Evolutionary conservation across 2,329 filamentous ascomycete genomes (phyloP), one percentile per base, ranked within the genome.

Genomic region (Xylaria sp.): DNA sequence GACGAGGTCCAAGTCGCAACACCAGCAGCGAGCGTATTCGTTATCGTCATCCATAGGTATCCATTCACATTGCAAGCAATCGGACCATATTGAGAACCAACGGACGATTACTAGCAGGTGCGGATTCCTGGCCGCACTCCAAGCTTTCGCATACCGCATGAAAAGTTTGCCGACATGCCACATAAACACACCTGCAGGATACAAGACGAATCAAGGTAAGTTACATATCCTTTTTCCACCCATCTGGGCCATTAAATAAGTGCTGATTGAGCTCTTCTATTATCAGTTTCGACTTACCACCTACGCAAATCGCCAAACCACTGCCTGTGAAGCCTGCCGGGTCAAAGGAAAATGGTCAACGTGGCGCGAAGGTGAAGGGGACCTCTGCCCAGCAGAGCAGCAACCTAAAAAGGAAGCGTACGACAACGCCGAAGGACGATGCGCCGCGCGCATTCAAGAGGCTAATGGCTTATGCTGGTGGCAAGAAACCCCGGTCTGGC

Each of bases 391-490:
- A 74, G 67, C 79, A 74, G 51, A 79, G 73, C 76, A 88, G 82
- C 76, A 85, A 80, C 78, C 70, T 76, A 59, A 86, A 86, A 74
- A 83, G 82, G 82, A 90, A 85, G 81, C 78, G 81, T 68, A 79
- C 78, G 41, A 76, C 72, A 54, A 75, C 79, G 60, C 80, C 79
- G 37, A 84, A 87, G 48, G 90, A 97, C 79, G 96, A 98, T 81
- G 94, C 92, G 1, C 96, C 96, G 0, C 92, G 93, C 74, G 93
- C 92, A 1, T 99, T 99, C 81, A 89, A 89, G 70, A 90, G 94
- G 13, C 83, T 98, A 71, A 96, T 98, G 92, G 89, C 92, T 41
- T 88, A 90, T 73, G 88, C 91, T 50, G 81, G 84, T 18, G 86
- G 88, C n/a, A 90, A 89, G 76, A 87, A 85, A 69, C 80, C 86